Evolutionary conservation across 139 green algal genomes (phyloP), one percentile per base, ranked within the genome.

Genomic region (Diplosphaera chodatii): DNA sequence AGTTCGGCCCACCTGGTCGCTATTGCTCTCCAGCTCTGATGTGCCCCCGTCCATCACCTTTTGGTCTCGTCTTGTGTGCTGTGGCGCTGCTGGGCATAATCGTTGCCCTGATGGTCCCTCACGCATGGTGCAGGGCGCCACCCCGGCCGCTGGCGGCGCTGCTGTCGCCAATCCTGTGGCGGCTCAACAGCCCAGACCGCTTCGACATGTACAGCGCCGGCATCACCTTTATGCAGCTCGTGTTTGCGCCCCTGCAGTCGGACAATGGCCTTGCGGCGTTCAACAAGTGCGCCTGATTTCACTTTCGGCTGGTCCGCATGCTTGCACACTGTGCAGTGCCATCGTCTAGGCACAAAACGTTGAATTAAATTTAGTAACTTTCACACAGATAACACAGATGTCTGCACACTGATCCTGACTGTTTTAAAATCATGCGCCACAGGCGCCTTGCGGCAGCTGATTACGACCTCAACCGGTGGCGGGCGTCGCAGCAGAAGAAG

Each of bases 121-220:
- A 22, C 25, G 37, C 66, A 21, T 5, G 8, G 8, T 48, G 37
- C 15, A 66, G 79, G 15, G 55, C 91, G 16, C 91, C 91, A 0
- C 84, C 91, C 1, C 72, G 84, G 28, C 88, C 91, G 0, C 80
- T 96, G 25, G 91, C 91, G 29, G 89, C 88, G 21, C 81, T 92
- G 73, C 82, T 97, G 66, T 92, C 84, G 8, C 92, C 92, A 32
- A 83, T 97, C 56, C 84, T 97, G 70, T 97, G 92, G 92, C 70
- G 69, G 10, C 86, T 96, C 67, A 90, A 96, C 78, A 67, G 67
- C 28, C 92, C 92, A 1, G 92, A 97, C 78, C 85, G 88, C 55
- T 97, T 97, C 71, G 92, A 97, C 84, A 93, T 96, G 83, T 97
- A 92, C 87, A 83, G 67, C 63, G 84, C 68, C 34, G 91, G 91